These are phyloP conservation scores for Tylopilus intermedius DNA, from an alignment of 768 basidiomycete species.

Conservation along the genomic window DNA sequence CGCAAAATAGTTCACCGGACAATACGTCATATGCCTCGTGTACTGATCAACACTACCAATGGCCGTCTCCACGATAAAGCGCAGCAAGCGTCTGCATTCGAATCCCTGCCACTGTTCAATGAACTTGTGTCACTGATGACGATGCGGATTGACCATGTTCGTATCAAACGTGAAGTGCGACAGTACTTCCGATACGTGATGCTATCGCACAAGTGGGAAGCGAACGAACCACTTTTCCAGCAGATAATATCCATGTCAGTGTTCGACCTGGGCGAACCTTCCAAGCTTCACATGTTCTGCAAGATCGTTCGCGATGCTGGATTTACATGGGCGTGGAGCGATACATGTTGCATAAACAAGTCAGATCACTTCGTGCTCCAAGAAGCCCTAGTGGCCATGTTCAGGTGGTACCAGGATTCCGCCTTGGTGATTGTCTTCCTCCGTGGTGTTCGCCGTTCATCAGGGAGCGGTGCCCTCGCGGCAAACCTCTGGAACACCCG, in stretches of 20 bases:
- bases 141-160: neutral
- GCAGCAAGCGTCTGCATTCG: neutral
- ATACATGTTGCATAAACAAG: neutral
- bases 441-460: no score
- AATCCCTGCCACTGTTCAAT: neutral
- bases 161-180: neutral
- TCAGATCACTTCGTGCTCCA: neutral
- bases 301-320: neutral
- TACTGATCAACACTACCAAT: neutral
- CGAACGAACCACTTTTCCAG: neutral
- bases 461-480: no score
- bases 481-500: no score
- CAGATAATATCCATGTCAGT: neutral
- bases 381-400: neutral
- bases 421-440: no score
- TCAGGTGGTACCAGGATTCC: neutral
- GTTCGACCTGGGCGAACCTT: neutral
- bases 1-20: neutral
- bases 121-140: neutral
- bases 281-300: neutral
- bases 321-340: neutral
- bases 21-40: neutral
- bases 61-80: neutral
- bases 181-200: constrained; percentile 1
- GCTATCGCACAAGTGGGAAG: constrained; percentile 7